Evolutionary conservation across 805 yeast genomes (phyloP), one percentile per base, ranked within the genome.

Genomic region (Teunomyces tritomae): DNA sequence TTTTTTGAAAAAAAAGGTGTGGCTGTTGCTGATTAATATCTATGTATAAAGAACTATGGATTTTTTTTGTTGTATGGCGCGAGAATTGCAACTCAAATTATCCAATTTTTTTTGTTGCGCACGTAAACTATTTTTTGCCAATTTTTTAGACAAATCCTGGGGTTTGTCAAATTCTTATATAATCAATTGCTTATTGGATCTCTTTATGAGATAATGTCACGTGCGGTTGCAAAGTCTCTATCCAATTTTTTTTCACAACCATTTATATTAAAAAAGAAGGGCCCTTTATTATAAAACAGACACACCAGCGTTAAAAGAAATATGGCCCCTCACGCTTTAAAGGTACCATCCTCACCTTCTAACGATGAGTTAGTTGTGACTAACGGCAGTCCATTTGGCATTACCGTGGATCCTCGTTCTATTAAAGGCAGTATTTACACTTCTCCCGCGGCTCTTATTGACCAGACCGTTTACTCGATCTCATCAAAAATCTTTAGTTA

Each of bases 401-500:
- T 79, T 17, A 74, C 82, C n/a, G 68, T 76, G 16, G 85, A 83
- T 59, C 85, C 87, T 7, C 65, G 67, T 45, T 65, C 71, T 32
- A 58, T 83, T 39, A 71, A 68, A 41, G 80, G 77, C 39, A 63
- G 77, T 9, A 71, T 68, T 30, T 78, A 82, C 57, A 76, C 83
- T 20, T 74, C 84, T 20, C 81, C 87, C 10, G 69, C 72, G 43
- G 76, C 81, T 43, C 68, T 83, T 29, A 71, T 84, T 50, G 67
- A 74, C 47, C 79, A 84, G 47, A 73, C 85, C 5, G 61, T 84
- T 28, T 83, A 82, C 58, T 61, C 78, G 50, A 60, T 75, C 48
- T 73, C 75, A 36, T 64, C 75, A 50, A 75, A 78, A 52, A 74
- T 87, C 52, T 88, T 88, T 70, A 77, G 84, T 50, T 91, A 85